phyloP scores from a whole-genome alignment of 306 rosid genomes.

The Ormosia semicastrata region DNA sequence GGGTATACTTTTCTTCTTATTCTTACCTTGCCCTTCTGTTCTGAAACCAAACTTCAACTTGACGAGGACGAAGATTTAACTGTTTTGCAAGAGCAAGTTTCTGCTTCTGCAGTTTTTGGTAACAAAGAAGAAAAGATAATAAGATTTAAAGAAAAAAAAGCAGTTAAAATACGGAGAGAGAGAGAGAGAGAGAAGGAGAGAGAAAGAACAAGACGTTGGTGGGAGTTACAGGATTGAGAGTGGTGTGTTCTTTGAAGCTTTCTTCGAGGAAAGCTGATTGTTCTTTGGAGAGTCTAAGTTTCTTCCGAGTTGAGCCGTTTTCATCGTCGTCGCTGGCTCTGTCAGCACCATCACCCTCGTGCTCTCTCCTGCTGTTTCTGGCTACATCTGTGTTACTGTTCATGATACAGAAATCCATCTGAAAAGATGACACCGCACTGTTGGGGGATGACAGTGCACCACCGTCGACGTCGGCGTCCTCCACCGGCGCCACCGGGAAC shows the following conservation, averaged over 20 bases:
- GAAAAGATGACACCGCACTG: slow-evolving; percentile 65
- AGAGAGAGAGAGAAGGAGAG: background rate
- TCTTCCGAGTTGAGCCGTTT: slow-evolving; percentile 80
- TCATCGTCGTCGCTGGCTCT: slow-evolving; percentile 82
- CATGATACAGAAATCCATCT: slow-evolving; percentile 58
- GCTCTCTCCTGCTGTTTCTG: slow-evolving; percentile 42
- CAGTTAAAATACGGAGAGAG: background rate
- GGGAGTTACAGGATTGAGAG: slow-evolving; percentile 75
- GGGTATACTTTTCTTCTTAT: slow-evolving; percentile 23
- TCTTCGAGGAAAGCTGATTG: slow-evolving; percentile 95
- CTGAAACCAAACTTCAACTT: slow-evolving; percentile 99
- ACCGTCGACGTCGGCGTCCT: slow-evolving; percentile 52
- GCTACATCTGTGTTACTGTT: slow-evolving; percentile 19
- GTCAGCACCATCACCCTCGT: slow-evolving; percentile 44
- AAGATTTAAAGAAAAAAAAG: background rate
- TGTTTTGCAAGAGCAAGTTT: slow-evolving; percentile 81
- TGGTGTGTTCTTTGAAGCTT: slow-evolving; percentile 89
- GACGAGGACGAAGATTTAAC: slow-evolving; percentile 93
- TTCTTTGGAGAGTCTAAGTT: slow-evolving; percentile 83
- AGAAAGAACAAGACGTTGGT: background rate
- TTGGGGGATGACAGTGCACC: slow-evolving; percentile 74
- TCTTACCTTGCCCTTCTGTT: slow-evolving; percentile 95
- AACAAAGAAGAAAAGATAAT: background rate
- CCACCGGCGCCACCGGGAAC: slow-evolving; percentile 9
- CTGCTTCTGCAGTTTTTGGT: slow-evolving; percentile 60